Base-by-base conservation (phyloP, 805 yeast species). In the Lipomyces orientalis region DNA sequence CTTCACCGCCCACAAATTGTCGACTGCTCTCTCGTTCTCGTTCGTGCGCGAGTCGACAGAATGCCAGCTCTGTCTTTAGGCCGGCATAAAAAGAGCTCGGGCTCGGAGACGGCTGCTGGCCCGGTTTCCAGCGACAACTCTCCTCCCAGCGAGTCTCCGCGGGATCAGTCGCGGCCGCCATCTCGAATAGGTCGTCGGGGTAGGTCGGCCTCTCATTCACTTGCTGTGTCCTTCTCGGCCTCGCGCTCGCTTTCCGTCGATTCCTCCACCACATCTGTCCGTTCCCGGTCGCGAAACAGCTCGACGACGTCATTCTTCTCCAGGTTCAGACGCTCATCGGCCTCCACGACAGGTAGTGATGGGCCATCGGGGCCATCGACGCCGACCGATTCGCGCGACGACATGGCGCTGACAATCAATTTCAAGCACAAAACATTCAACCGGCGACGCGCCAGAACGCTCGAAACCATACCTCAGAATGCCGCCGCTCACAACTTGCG, bases 381-480 rank as follows among this genome's bases (percentile, higher is more conserved):
- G 8, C 57, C 68, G 6, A 46, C 64, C 7, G 65, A 52, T n/a
- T 43, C 65, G 5, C 54, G 43, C 31, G 67, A 64, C 51, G 67
- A 64, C 35, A 22, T 54, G 37, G 56, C 57, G 33, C 49, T 59
- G 22, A 65, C 63, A 37, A 49, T 63, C 58, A 60, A 43, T 39
- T 55, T 46, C 56, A 54, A 43, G 55, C 62, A 57, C 49, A 49
- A 19, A 25, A 34, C 64, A 37, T 25, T 33, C 46, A 67, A 54
- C 55, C 71, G 71, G 12, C 56, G 68, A 33, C 67, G 72, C 55
- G 72, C 72, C 14, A 59, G 68, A 8, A 69, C 72, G n/a, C 64
- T 69, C 55, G 72, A 69, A 31, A 69, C 72, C 25, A 69, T 69
- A 16, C 69, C 69, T 6, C 71, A 68, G 59, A 68, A 68, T 58